Base-by-base conservation (phyloP, 2,329 filamentous ascomycete species). In the Dactylella cylindrospora region DNA sequence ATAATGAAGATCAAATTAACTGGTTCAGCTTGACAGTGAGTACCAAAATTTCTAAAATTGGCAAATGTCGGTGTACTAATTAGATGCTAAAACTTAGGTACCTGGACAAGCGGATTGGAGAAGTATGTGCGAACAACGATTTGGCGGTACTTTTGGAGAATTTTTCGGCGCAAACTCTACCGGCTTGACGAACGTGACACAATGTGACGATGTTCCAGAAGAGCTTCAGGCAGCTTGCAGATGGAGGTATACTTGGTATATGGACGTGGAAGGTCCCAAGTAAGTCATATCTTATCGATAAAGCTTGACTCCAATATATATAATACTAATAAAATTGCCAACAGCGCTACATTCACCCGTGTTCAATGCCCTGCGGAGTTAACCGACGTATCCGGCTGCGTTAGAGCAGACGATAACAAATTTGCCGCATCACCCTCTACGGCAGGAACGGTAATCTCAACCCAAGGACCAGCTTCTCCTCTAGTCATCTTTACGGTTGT, bases 181-280 rank as follows among this genome's bases (percentile, higher is more conserved):
- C 9, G 55, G 55, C 13, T 38, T 49, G 6, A 61, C 55, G 12
- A 49, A 61, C 35, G 47, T 44, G 10, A 47, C 55, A 8, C 41
- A 61, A n/a, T 61, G 55, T 36, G 47, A 61, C 23, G 44, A 40
- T 23, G 35, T 61, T 5, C 55, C 55, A 1, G 20, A 36, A 20
- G 15, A 35, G 28, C 35, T 61, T 17, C 55, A 61, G 13, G 46
- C 47, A 6, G 47, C 55, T 6, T 61, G 55, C 22, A 36, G 23
- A 15, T 61, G 55, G 55, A 61, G 55, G 10, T 61, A 61, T 38
- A 61, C 47, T 15, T 61, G 55, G 55, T 61, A 61, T 19, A 19
- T 43, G 41, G 43, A 61, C 25, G 55, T 49, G 9, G 53, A 61
- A 17, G 55, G 55, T 9, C 55, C 55, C 38, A 61, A 61, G 55